phyloP scores from a whole-genome alignment of 441 rosid species.

The Populus hybrid region DNA sequence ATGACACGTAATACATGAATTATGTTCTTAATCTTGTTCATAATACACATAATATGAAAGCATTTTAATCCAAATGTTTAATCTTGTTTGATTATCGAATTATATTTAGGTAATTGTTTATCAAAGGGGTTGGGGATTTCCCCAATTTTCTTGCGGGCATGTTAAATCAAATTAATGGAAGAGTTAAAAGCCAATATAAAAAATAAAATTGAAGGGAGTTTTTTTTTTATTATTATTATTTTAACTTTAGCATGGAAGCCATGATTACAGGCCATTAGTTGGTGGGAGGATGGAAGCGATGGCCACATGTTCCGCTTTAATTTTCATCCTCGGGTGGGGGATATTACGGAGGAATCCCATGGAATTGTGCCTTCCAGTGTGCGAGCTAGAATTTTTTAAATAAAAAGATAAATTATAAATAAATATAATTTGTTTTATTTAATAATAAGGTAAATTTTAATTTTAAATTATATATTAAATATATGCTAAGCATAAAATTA shows the following conservation, averaged over 20 bases:
- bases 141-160: no score
- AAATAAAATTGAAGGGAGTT: not conserved
- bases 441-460: no score
- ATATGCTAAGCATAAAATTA: no score
- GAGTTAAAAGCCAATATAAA: not conserved
- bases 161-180: not conserved
- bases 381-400: no score
- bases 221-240: not conserved
- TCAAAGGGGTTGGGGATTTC: not conserved
- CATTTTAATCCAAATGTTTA: no score
- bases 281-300: not conserved
- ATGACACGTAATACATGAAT: not conserved
- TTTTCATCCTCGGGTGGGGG: slow-evolving; percentile 7
- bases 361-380: not conserved
- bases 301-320: slow-evolving; percentile 19
- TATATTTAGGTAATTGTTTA: not conserved
- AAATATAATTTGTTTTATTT: no score
- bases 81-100: no score
- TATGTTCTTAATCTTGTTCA: not conserved
- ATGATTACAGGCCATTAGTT: slow-evolving; percentile 23
- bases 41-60: not conserved
- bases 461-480: no score
- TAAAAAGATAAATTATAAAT: no score
- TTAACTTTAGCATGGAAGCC: not conserved
- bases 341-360: slow-evolving; percentile 16